Evolutionary conservation across 495 filamentous ascomycete genomes (phyloP).

Genomic region (Aspergillus affinis): DNA sequence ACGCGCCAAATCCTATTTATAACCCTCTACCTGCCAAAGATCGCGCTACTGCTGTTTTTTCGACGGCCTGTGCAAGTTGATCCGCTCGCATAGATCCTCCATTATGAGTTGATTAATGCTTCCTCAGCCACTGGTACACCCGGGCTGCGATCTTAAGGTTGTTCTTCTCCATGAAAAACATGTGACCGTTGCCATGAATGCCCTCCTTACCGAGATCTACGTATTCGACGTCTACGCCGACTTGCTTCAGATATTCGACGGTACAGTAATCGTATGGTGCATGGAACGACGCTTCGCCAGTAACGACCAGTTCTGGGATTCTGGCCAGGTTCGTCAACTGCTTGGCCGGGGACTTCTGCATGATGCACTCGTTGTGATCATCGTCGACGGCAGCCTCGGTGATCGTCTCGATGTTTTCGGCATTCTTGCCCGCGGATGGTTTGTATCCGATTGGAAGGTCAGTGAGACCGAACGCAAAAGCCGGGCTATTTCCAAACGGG

Average conservation of each 20-base stretch:
- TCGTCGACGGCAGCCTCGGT: not conserved
- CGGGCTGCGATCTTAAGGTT: conserved; percentile 22
- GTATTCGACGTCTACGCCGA: conserved; percentile 24
- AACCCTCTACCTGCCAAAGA: too few relatives aligned
- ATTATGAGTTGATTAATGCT: not conserved
- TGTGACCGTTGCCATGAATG: conserved; percentile 31
- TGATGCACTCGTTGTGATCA: not conserved
- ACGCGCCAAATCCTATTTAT: too few relatives aligned
- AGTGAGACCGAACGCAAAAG: conserved; percentile 17
- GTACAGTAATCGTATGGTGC: conserved; percentile 30
- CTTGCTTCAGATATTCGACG: conserved; percentile 26
- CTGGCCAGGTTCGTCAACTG: conserved; percentile 25
- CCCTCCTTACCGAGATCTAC: conserved; percentile 23
- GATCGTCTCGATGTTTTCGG: not conserved
- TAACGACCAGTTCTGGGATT: conserved; percentile 24
- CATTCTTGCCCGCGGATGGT: conserved; percentile 8
- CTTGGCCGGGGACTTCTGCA: conserved; percentile 11
- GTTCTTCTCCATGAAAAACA: conserved; percentile 31
- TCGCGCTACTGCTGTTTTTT: too few relatives aligned
- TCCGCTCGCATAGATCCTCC: not conserved
- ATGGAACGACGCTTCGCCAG: conserved; percentile 28
- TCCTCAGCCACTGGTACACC: not conserved
- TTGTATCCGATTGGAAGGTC: conserved; percentile 27
- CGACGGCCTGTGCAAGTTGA: too few relatives aligned
- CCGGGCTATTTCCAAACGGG: not conserved